phyloP scores from a whole-genome alignment of 192 early-diverging fungal genomes.

The Diversispora eburnea region DNA sequence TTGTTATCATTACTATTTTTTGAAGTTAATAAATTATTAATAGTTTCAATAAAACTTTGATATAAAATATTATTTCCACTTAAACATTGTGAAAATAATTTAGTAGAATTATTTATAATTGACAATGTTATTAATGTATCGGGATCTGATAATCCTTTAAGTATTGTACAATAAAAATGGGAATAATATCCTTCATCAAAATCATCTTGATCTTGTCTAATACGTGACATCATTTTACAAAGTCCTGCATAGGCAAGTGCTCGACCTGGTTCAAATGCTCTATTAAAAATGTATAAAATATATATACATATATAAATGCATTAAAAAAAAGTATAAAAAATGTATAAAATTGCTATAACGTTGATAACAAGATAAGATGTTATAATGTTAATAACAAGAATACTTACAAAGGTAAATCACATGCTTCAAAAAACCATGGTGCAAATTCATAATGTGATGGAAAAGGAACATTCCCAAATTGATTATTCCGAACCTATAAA shows the following conservation, averaged over 20 bases:
- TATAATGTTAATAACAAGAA: not conserved
- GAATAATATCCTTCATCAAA: slow-evolving; percentile 54
- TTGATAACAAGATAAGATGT: too few species aligned
- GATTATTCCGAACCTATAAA: slow-evolving; percentile 46
- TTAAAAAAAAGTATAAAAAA: too few species aligned
- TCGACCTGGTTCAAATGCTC: slow-evolving; percentile 59
- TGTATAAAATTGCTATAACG: too few species aligned
- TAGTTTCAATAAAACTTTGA: slow-evolving; percentile 57
- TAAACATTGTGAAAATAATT: slow-evolving; percentile 61
- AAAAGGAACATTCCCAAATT: slow-evolving; percentile 54
- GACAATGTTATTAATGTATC: slow-evolving; percentile 57
- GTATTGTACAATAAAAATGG: slow-evolving; percentile 60
- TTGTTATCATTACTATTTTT: not conserved
- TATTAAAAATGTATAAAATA: slow-evolving; percentile 33
- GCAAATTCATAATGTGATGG: slow-evolving; percentile 74
- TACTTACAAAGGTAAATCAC: slow-evolving; percentile 55
- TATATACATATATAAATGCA: too few species aligned
- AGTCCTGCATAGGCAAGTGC: slow-evolving; percentile 65
- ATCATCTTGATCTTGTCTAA: slow-evolving; percentile 55
- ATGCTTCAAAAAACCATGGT: slow-evolving; percentile 75
- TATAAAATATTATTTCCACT: slow-evolving; percentile 69
- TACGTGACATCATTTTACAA: slow-evolving; percentile 74
- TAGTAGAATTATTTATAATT: slow-evolving; percentile 65
- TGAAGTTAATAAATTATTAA: slow-evolving; percentile 53
- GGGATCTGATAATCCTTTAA: slow-evolving; percentile 51